Evolutionary conservation across 805 yeast species (phyloP).

Genomic region (Ogataea nonfermentans): DNA sequence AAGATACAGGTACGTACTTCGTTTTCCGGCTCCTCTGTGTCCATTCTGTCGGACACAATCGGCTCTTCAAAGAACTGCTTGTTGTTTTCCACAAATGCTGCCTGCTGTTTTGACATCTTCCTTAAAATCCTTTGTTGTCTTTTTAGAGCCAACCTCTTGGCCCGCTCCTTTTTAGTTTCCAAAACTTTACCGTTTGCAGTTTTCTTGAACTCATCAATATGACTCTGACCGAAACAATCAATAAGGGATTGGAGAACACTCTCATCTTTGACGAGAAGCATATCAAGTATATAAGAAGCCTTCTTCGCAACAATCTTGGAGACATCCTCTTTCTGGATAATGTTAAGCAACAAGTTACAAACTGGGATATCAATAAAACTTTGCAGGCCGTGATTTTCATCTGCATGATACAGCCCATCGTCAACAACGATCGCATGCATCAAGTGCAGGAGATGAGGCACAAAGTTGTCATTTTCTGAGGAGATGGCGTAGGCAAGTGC

Average conservation of each 20-base stretch:
- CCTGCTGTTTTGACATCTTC: slow-evolving; percentile 57
- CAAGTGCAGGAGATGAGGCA: slow-evolving; percentile 63
- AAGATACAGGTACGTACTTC: slow-evolving; percentile 47
- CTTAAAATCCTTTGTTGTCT: slow-evolving; percentile 61
- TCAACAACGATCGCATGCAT: slow-evolving; percentile 57
- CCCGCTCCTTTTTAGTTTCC: slow-evolving; percentile 56
- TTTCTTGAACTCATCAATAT: slow-evolving; percentile 48
- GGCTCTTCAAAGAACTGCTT: slow-evolving; percentile 25
- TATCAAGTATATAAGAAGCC: slow-evolving; percentile 56
- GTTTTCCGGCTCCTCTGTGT: slow-evolving; percentile 20
- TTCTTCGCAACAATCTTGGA: slow-evolving; percentile 48
- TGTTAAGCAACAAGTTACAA: slow-evolving; percentile 51
- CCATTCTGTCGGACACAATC: slow-evolving; percentile 10
- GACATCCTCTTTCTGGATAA: slow-evolving; percentile 47
- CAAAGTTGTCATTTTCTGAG: slow-evolving; percentile 49
- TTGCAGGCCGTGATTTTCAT: slow-evolving; percentile 34
- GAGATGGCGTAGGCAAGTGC: slow-evolving; percentile 53
- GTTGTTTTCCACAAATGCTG: slow-evolving; percentile 42
- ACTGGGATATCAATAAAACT: slow-evolving; percentile 53
- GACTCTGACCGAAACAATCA: slow-evolving; percentile 56
- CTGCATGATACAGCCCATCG: slow-evolving; percentile 31
- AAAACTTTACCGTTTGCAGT: slow-evolving; percentile 41
- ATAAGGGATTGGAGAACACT: slow-evolving; percentile 49
- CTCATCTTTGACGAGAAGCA: slow-evolving; percentile 47
- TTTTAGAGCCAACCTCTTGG: slow-evolving; percentile 55